These are phyloP conservation scores for Hortaea sp. DNA, from an alignment of 2,329 filamentous ascomycete species.

Conservation along the genomic window DNA sequence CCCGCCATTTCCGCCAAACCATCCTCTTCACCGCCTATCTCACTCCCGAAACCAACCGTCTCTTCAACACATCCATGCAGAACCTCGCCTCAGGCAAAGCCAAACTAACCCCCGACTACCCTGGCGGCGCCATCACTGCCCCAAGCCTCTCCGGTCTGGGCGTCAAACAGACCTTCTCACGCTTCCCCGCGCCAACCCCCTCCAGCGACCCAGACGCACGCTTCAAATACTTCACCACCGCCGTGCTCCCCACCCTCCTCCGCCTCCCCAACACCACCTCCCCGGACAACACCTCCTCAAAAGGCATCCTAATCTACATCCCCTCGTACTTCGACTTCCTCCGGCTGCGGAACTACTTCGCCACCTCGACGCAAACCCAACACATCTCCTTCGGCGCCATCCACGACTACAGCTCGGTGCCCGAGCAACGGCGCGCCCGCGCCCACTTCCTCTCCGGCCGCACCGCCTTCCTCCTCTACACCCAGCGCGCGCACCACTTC, in stretches of 20 bases:
- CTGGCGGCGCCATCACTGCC: constrained; percentile 55
- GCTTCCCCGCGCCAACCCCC: constrained; percentile 64
- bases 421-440: constrained; percentile 71
- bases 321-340: constrained; percentile 94
- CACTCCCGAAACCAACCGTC: constrained; percentile 75
- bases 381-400: constrained; percentile 68
- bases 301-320: constrained; percentile 71
- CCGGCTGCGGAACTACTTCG: constrained; percentile 83
- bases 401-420: constrained; percentile 73
- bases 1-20: constrained; percentile 73
- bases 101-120: constrained; percentile 58
- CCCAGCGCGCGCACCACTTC: constrained; percentile 94
- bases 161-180: constrained; percentile 78
- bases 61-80: constrained; percentile 65
- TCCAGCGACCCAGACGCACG: constrained; percentile 72
- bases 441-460: constrained; percentile 79
- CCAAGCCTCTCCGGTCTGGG: constrained; percentile 24
- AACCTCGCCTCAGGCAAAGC: constrained; percentile 67
- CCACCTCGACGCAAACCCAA: constrained; percentile 50
- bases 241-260: constrained; percentile 64
- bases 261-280: constrained; percentile 55
- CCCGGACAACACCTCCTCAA: constrained; percentile 12
- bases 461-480: constrained; percentile 78
- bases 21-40: constrained; percentile 73
- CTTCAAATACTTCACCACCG: constrained; percentile 82